Evolutionary conservation across 768 basidiomycete species (phyloP).

Genomic region (Hygrocybe coccinea): DNA sequence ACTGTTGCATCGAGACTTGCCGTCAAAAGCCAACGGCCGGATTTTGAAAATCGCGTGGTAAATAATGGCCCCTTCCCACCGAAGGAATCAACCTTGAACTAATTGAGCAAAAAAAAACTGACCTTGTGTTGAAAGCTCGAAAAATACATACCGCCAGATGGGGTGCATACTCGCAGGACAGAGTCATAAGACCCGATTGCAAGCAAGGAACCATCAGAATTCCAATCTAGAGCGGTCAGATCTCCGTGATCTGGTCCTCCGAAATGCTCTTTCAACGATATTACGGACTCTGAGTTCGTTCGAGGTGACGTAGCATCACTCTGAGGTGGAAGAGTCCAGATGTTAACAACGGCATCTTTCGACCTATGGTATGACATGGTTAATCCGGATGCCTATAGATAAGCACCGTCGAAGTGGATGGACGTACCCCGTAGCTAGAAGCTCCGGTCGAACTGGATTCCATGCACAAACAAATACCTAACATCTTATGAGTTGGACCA

Average conservation of each 20-base stretch:
- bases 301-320: constrained; percentile 27
- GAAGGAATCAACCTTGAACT: constrained; percentile 24
- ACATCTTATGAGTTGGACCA: neutral
- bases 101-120: constrained; percentile 14
- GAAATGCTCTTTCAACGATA: constrained; percentile 39
- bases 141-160: constrained; percentile 58
- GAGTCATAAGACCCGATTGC: constrained; percentile 78
- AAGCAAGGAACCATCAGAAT: constrained; percentile 61
- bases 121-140: constrained; percentile 63
- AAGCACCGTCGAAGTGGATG: neutral
- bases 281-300: constrained; percentile 34
- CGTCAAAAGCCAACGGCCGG: constrained; percentile 67
- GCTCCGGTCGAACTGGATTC: constrained; percentile 56
- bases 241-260: constrained; percentile 49
- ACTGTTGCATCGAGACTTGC: constrained; percentile 75
- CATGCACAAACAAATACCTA: constrained; percentile 81
- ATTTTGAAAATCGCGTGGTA: constrained; percentile 68
- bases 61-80: constrained; percentile 74
- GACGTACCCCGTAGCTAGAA: constrained; percentile 72
- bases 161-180: constrained; percentile 62
- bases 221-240: constrained; percentile 77
- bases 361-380: constrained; percentile 42
- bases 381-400: neutral
- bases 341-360: constrained; percentile 67
- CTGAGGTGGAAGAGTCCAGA: constrained; percentile 61